These are phyloP conservation scores for Spathaspora boniae DNA, from an alignment of 805 yeast species.

Conservation along the genomic window DNA sequence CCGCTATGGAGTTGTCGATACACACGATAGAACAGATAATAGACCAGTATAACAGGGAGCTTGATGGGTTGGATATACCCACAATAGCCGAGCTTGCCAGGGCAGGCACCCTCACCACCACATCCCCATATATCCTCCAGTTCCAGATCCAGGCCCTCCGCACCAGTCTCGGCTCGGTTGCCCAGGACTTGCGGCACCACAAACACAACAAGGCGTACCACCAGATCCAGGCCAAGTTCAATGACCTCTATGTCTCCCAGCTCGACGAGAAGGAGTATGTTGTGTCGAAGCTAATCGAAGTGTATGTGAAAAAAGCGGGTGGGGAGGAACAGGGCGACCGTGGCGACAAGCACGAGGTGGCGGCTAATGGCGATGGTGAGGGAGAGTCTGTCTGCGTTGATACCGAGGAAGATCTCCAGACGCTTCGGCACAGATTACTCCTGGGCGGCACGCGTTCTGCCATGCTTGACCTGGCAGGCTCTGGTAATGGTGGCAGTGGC, in stretches of 20 bases:
- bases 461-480: conserved; percentile 8
- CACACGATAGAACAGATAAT: conserved; percentile 19
- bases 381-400: no score
- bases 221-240: conserved; percentile 12
- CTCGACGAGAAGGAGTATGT: conserved; percentile 22
- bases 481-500: neutral
- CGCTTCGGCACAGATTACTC: conserved; percentile 22
- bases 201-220: conserved; percentile 12
- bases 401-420: conserved; percentile 17
- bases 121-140: conserved; percentile 21
- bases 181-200: conserved; percentile 13
- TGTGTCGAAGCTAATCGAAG: conserved; percentile 14
- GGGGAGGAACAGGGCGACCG: neutral
- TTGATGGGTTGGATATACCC: conserved; percentile 14
- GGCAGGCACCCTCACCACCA: conserved; percentile 1
- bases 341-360: neutral
- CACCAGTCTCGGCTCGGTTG: conserved; percentile 8
- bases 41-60: conserved; percentile 16
- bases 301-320: neutral
- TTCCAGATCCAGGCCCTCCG: conserved; percentile 16
- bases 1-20: conserved; percentile 8
- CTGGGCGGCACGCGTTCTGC: conserved; percentile 17
- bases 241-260: conserved; percentile 13
- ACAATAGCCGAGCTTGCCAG: conserved; percentile 5
- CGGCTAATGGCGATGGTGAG: no score